Evolutionary conservation across 1,284 basidiomycete species (phyloP).

Genomic region (Malassezia nana): DNA sequence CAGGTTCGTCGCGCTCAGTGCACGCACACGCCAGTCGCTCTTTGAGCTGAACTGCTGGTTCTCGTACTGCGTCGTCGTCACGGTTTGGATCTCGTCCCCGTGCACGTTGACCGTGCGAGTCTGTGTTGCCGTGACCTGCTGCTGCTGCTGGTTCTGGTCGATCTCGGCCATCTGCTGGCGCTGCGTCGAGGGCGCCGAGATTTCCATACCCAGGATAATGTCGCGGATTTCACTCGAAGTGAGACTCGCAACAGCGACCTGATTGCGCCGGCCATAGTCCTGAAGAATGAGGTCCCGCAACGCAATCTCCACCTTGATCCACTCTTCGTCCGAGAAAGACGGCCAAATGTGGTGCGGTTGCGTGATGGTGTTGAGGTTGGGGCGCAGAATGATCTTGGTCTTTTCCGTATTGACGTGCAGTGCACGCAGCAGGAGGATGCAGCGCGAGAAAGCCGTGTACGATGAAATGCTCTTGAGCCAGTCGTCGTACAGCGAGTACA

Average conservation of each 20-base stretch:
- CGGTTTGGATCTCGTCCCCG: slow-evolving; percentile 89
- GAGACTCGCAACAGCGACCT: slow-evolving; percentile 93
- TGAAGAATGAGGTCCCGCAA: slow-evolving; percentile 56
- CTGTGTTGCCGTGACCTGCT: slow-evolving; percentile 90
- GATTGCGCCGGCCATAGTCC: slow-evolving; percentile 98
- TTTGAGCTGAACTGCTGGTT: slow-evolving; percentile 95
- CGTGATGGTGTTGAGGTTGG: slow-evolving; percentile 63
- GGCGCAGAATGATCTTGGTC: slow-evolving; percentile 61
- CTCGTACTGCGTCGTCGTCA: slow-evolving; percentile 96
- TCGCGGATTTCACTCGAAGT: slow-evolving; percentile 79
- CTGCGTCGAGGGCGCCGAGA: slow-evolving; percentile 69
- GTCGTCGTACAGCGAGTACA: slow-evolving; percentile 97
- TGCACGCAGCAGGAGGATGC: slow-evolving; percentile 87
- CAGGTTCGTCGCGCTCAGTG: slow-evolving; percentile 89
- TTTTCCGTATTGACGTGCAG: slow-evolving; percentile 99
- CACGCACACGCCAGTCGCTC: slow-evolving; percentile 96
- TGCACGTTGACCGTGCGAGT: slow-evolving; percentile 96
- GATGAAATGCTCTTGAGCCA: slow-evolving; percentile 98
- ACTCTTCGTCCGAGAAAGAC: slow-evolving; percentile 83
- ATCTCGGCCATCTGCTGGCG: slow-evolving; percentile 99
- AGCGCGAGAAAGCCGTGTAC: slow-evolving; percentile 95
- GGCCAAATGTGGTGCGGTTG: slow-evolving; percentile 98
- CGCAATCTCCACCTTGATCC: slow-evolving; percentile 98
- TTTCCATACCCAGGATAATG: slow-evolving; percentile 62
- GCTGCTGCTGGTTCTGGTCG: slow-evolving; percentile 79